Base-by-base conservation (phyloP, 441 rosid species). In the Populus tomentosa region DNA sequence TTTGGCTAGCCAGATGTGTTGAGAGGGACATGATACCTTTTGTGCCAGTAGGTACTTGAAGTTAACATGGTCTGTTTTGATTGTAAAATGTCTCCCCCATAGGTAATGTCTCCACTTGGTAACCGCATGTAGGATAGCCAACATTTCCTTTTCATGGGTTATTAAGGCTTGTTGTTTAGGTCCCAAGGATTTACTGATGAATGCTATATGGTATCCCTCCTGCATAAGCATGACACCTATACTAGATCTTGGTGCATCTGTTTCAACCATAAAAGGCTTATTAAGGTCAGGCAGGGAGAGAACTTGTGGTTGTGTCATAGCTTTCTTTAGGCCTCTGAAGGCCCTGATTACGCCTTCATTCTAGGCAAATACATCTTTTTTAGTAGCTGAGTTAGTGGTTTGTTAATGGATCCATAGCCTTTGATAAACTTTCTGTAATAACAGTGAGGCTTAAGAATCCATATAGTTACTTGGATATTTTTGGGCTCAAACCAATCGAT, bases 21-120 rank as follows among this genome's bases (percentile, higher is more conserved):
- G 63, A 2, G 30, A 18, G 16, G 32, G 59, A 3, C 23, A 23
- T 0, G 42, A 61, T 1, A 75, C n/a, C 2, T 13, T 30, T 24
- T 73, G 73, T 6, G n/a, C 35, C 24, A 66, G 5, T 0, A 78
- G 11, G 3, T 56, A 18, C 11, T 67, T 73, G 0, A 78, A 10
- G 23, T 69, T 35, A 3, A 67, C 32, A 59, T 78, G 69, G 30
- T 73, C 33, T 5, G 46, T 78, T 24, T 6, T 53, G 4, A 75
- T 67, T 28, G 30, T 28, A 28, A 28, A 28, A 28, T 28, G 30
- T 28, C 30, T 28, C 3, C 3, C 30, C 2, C 1, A 38, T 0
- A 74, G 62, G 16, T 81, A 81, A 6, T 78, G 70, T 0, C 70
- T 2, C 80, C 74, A 78, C 0, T 70, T 69, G 0, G 20, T 7